Percentiles rank a stretch among this genome's conserved stretches.
Evolutionary conservation across 176 grass and related monocot species (phyloP).

Genomic region (Urochloa ruziziensis): DNA sequence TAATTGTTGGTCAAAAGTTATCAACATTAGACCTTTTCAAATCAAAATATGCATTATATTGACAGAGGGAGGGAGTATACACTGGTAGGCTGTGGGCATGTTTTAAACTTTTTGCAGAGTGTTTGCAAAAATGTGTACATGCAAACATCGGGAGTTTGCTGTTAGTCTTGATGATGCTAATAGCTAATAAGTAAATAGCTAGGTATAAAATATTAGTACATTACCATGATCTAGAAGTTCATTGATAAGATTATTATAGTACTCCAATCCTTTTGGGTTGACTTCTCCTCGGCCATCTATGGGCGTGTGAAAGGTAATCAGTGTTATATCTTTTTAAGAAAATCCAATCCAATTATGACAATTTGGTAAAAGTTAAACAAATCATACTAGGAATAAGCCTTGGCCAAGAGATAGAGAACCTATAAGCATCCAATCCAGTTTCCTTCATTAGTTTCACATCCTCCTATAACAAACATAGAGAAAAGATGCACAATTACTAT

Average conservation of each 20-base stretch:
- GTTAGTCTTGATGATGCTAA: background rate
- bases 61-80: background rate
- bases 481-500: background rate
- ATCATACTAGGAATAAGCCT: conserved; percentile 51
- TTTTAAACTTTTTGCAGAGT: background rate
- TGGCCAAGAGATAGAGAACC: conserved; percentile 63
- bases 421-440: conserved; percentile 43
- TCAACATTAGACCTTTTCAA: background rate
- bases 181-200: background rate
- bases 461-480: conserved; percentile 30
- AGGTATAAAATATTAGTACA: background rate
- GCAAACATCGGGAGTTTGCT: background rate
- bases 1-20: background rate
- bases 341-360: background rate
- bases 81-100: background rate
- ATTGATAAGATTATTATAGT: conserved; percentile 52
- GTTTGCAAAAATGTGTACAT: background rate
- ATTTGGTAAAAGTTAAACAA: background rate
- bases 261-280: conserved; percentile 53
- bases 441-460: conserved; percentile 52
- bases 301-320: background rate
- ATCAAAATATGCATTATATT: background rate
- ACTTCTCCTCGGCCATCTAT: conserved; percentile 53
- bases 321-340: background rate
- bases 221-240: conserved; percentile 43